Base-by-base conservation (phyloP, 2,329 filamentous ascomycete genomes). In the Penicillium nordicum region DNA sequence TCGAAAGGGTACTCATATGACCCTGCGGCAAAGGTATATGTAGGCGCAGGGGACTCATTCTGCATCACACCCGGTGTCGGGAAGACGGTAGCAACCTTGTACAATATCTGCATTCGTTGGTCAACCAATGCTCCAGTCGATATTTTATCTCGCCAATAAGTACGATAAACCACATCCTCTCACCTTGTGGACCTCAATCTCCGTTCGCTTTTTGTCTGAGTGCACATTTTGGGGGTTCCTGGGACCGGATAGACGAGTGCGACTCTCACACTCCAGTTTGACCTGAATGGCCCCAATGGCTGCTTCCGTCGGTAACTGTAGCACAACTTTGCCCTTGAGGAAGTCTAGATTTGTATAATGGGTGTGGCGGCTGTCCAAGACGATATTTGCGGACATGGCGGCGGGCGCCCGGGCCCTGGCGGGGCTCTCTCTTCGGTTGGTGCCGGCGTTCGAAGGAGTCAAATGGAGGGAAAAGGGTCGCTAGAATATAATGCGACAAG, bases 341-440 rank as follows among this genome's bases (percentile, higher is more conserved):
- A 73, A 74, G 61, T 80, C 78, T 48, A 80, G 72, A 55, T 80
- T 80, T 50, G 78, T 80, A 61, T 78, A 80, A 64, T 75, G 73
- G 30, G 69, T 68, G 57, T 76, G 72, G 21, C 69, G 72, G 45
- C 71, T 71, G 59, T 79, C 75, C 57, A 80, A 70, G 52, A 76
- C 64, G 59, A 80, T 73, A 43, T 67, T 71, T 60, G 77, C 76
- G 53, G 78, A 75, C 78, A 80, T 80, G 61, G 63, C 66, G 68
- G 62, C 61, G 58, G 53, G 51, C 59, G 61, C 63, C 51, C 46
- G 53, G 52, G 53, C 55, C 51, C 48, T 52, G 29, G 53, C 52
- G 47, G 55, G 53, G 53, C 46, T 52, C 21, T 30, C 16, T 47
- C 23, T 46, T 56, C 21, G 27, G 11, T 37, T 42, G 27, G 29